These are phyloP conservation scores for Grigorovia transvaalensis DNA, from an alignment of 805 yeast species.

Conservation along the genomic window DNA sequence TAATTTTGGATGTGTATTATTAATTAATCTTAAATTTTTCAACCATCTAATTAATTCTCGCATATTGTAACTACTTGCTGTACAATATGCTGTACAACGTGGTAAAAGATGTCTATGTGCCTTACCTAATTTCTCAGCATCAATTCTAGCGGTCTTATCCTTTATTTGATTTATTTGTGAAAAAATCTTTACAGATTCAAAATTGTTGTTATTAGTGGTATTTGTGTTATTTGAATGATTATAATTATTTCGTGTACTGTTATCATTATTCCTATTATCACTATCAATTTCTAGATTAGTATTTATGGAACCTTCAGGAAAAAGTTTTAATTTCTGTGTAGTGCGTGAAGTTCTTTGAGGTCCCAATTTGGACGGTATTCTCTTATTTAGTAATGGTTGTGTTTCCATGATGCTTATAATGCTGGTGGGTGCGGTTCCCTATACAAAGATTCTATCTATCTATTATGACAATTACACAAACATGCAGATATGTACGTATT, in stretches of 20 bases:
- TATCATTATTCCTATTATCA: not conserved
- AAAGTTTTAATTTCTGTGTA: slow-evolving; percentile 57
- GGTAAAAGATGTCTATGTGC: slow-evolving; percentile 66
- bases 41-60: slow-evolving; percentile 78
- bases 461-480: no score
- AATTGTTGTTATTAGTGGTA: not conserved
- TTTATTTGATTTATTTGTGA: slow-evolving; percentile 77
- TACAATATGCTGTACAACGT: slow-evolving; percentile 91
- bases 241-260: no score
- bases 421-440: no score
- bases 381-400: not conserved
- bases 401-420: not conserved
- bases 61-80: slow-evolving; percentile 88
- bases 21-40: slow-evolving; percentile 60
- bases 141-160: slow-evolving; percentile 81
- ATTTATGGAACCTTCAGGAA: slow-evolving; percentile 50
- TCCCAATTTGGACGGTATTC: slow-evolving; percentile 26
- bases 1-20: slow-evolving; percentile 72
- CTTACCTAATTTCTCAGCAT: slow-evolving; percentile 88
- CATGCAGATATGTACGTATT: no score
- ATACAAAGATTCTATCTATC: no score
- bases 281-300: not conserved
- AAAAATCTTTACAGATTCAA: slow-evolving; percentile 36
- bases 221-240: not conserved
- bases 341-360: slow-evolving; percentile 70